Evolutionary conservation across 2,329 filamentous ascomycete genomes (phyloP), one percentile per base, ranked within the genome.

Genomic region (Aspergillus thermomutatus): DNA sequence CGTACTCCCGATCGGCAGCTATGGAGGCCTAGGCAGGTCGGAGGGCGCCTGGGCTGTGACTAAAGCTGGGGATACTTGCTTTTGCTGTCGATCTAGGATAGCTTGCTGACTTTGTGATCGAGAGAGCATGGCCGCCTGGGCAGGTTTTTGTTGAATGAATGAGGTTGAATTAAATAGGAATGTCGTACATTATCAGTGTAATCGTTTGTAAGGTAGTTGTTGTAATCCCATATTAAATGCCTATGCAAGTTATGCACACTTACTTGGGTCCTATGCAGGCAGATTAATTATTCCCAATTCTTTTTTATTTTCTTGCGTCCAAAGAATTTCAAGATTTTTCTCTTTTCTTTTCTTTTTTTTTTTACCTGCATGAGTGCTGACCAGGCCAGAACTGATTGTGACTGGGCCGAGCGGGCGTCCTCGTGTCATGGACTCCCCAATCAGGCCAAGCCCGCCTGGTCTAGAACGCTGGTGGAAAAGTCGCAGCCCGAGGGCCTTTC

Each of bases 391-490:
- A 1, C 7, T 14, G 31, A 37, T 17, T 50, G 27, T 49, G 51
- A 50, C 51, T 28, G 41, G 53, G 43, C 47, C 50, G 56, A 55
- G 50, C 50, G 54, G 50, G 48, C 51, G 59, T 50, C 59, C 60
- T 62, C 60, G 62, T 64, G 62, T 64, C 62, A 64, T 63, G 59
- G 59, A 61, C 60, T 60, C 60, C 61, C 57, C 56, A 57, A 63
- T 61, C 56, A 59, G 56, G 58, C 58, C 57, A 54, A 59, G 55
- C 25, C 52, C 53, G 56, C 53, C 57, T 48, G 61, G 62, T 64
- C 62, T 63, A 64, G 62, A 64, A 60, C 61, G 52, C 59, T 27
- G 53, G 53, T 54, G 48, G 53, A 63, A 45, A 56, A 60, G 56
- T 58, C 53, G 55, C 56, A 61, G 60, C 57, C 58, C 60, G 58